These are phyloP conservation scores for Paragyromitra xinjiangensis DNA, from an alignment of 495 filamentous ascomycete genomes.

Conservation along the genomic window DNA sequence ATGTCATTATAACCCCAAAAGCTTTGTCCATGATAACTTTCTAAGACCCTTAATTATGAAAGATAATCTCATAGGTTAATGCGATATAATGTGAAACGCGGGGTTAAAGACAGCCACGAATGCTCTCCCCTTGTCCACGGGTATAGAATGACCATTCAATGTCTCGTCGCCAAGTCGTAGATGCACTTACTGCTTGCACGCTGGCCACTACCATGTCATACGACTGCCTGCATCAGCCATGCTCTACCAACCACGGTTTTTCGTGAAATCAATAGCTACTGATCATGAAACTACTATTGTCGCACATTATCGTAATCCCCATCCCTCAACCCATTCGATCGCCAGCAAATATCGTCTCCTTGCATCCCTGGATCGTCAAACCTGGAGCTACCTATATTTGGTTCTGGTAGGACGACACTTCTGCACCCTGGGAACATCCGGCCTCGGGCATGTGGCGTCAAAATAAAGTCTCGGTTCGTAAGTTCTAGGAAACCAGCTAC, in stretches of 20 bases:
- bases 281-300: constrained; percentile 10
- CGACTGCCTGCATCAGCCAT: constrained; percentile 11
- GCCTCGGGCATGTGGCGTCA: not conserved
- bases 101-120: not conserved
- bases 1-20: too few relatives aligned
- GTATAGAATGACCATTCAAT: not conserved
- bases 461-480: not conserved
- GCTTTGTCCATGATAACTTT: too few relatives aligned
- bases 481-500: too few relatives aligned
- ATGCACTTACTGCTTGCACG: constrained; percentile 6
- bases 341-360: not conserved
- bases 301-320: not conserved
- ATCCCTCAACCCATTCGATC: not conserved
- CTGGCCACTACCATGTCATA: constrained; percentile 14
- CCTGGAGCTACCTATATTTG: not conserved
- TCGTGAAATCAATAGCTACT: not conserved
- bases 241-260: not conserved
- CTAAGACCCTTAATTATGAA: not conserved
- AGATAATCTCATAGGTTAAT: not conserved
- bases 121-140: not conserved
- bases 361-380: not conserved
- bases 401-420: not conserved
- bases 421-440: not conserved
- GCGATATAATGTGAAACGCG: not conserved
- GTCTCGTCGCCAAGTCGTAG: not conserved